phyloP scores from a whole-genome alignment of 2,329 filamentous ascomycete species.

The Thielaviopsis musarum region DNA sequence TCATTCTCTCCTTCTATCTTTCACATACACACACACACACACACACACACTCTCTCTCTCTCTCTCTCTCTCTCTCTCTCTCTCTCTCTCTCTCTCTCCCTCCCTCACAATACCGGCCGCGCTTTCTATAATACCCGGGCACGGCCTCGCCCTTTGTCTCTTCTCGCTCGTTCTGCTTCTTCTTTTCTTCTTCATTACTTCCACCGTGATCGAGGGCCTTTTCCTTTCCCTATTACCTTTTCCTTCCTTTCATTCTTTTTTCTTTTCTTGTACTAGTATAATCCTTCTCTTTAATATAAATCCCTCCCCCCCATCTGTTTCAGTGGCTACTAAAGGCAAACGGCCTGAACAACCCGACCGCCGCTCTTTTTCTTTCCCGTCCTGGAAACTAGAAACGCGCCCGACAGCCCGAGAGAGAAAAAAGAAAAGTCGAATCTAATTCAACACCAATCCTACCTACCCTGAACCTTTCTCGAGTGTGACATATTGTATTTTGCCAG shows the following conservation, averaged over 20 bases:
- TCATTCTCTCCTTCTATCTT: too few relatives aligned
- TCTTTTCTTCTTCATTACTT: conserved; percentile 5
- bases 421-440: not conserved
- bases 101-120: not conserved
- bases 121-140: not conserved
- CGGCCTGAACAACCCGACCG: not conserved
- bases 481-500: not conserved
- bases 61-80: not conserved
- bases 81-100: not conserved
- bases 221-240: not conserved
- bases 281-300: not conserved
- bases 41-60: not conserved
- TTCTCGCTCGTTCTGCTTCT: not conserved
- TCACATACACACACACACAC: too few relatives aligned
- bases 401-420: not conserved
- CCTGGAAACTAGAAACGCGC: not conserved
- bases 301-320: not conserved
- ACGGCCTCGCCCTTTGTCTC: not conserved
- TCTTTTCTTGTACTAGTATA: not conserved
- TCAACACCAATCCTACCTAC: not conserved
- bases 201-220: not conserved
- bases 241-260: not conserved
- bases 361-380: not conserved
- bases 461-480: not conserved
- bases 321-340: not conserved